Evolutionary conservation across 805 yeast genomes (phyloP).

Genomic region (Nakazawaea wyomingensis): DNA sequence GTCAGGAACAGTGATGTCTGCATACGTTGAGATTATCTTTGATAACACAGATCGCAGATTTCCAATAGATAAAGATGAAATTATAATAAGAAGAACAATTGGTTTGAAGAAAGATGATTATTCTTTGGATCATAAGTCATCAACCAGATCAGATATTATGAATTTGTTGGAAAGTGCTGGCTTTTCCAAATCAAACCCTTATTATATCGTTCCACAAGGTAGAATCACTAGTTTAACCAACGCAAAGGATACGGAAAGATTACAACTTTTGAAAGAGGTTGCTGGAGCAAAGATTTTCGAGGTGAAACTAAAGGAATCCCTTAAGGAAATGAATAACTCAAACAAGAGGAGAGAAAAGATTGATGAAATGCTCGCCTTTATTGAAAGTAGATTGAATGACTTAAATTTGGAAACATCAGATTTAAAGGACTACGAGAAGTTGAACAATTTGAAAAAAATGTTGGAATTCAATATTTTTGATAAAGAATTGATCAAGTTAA

Average conservation of each 20-base stretch:
- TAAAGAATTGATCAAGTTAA: conserved; percentile 64
- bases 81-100: conserved; percentile 78
- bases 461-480: conserved; percentile 73
- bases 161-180: conserved; percentile 88
- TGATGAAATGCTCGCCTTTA: conserved; percentile 63
- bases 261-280: conserved; percentile 78
- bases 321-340: conserved; percentile 73
- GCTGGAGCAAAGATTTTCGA: conserved; percentile 95
- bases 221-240: conserved; percentile 82
- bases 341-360: conserved; percentile 65
- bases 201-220: conserved; percentile 97
- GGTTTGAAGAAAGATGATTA: conserved; percentile 93
- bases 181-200: conserved; percentile 83
- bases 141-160: conserved; percentile 76
- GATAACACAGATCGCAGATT: conserved; percentile 76
- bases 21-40: conserved; percentile 85
- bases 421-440: conserved; percentile 59
- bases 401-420: conserved; percentile 78
- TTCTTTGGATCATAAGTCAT: conserved; percentile 72
- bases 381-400: conserved; percentile 69
- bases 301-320: conserved; percentile 68
- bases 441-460: conserved; percentile 64
- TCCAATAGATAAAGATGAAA: conserved; percentile 62
- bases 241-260: conserved; percentile 80
- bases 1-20: conserved; percentile 84